These are phyloP conservation scores for Mortierella antarctica DNA, from an alignment of 192 early-diverging fungal species.

Conservation along the genomic window DNA sequence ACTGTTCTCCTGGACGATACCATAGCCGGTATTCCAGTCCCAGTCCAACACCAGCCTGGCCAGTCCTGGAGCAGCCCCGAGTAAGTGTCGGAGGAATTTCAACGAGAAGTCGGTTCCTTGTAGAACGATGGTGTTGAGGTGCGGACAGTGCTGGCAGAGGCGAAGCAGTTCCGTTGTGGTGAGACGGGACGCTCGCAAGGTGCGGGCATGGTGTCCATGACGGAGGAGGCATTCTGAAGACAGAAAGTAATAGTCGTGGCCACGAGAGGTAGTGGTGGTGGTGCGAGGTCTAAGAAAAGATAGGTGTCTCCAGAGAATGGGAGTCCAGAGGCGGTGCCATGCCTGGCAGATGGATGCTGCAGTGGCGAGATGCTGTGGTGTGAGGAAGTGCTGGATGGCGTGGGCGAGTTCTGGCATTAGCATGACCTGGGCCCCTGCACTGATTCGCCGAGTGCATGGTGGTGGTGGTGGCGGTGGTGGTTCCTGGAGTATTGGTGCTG, in stretches of 20 bases:
- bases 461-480: background rate
- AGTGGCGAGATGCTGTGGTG: background rate
- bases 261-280: background rate
- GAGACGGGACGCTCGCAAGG: slow-evolving; percentile 16
- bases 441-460: too few species aligned
- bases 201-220: slow-evolving; percentile 5
- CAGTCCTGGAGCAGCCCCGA: too few species aligned
- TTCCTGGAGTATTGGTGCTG: background rate
- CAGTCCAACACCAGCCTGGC: too few species aligned
- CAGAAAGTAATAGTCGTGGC: background rate
- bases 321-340: slow-evolving; percentile 18
- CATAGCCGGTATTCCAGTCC: too few species aligned
- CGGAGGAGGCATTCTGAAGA: slow-evolving; percentile 10
- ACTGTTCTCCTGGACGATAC: too few species aligned
- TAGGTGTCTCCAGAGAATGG: slow-evolving; percentile 20
- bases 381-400: slow-evolving; percentile 6
- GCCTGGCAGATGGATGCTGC: slow-evolving; percentile 5
- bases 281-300: slow-evolving; percentile 4
- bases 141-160: slow-evolving; percentile 6
- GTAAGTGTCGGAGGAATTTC: too few species aligned
- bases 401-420: slow-evolving; percentile 19
- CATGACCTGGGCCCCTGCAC: background rate
- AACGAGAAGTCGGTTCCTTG: too few species aligned
- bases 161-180: background rate
- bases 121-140: background rate